phyloP scores from a whole-genome alignment of 371 early-diverging fungal genomes.

The Apophysomyces elegans region DNA sequence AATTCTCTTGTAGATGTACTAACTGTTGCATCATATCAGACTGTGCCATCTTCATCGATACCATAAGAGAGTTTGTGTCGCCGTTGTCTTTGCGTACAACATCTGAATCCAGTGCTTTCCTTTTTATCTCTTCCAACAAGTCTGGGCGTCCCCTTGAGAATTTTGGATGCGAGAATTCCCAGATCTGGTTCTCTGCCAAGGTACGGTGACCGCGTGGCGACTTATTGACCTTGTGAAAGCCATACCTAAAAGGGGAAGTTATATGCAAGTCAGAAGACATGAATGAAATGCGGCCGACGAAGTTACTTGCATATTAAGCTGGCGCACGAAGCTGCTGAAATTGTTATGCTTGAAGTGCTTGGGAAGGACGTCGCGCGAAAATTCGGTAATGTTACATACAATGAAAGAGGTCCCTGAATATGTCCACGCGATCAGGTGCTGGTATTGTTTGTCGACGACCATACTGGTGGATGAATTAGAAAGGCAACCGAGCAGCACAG shows the following conservation, averaged over 20 bases:
- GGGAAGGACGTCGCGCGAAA: slow-evolving; percentile 82
- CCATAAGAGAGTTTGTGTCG: slow-evolving; percentile 75
- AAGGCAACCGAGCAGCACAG: slow-evolving; percentile 4
- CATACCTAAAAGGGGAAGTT: slow-evolving; percentile 52
- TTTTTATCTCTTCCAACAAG: slow-evolving; percentile 57
- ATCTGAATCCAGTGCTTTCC: slow-evolving; percentile 79
- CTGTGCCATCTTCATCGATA: slow-evolving; percentile 76
- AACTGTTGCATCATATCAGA: slow-evolving; percentile 70
- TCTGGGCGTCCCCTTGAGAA: slow-evolving; percentile 61
- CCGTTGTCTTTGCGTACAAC: slow-evolving; percentile 69
- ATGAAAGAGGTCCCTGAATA: slow-evolving; percentile 86
- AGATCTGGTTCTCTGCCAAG: slow-evolving; percentile 73
- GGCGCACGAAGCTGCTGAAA: slow-evolving; percentile 86
- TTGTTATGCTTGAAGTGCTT: slow-evolving; percentile 87
- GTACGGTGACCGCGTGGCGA: slow-evolving; percentile 77
- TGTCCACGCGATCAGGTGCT: slow-evolving; percentile 84
- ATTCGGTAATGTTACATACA: slow-evolving; percentile 89
- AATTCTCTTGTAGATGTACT: slow-evolving; percentile 63
- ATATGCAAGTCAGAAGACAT: slow-evolving; percentile 7
- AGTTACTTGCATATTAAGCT: slow-evolving; percentile 82
- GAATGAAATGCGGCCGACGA: slow-evolving; percentile 6
- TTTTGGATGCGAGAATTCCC: slow-evolving; percentile 66
- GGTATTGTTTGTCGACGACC: slow-evolving; percentile 79
- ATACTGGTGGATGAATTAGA: slow-evolving; percentile 51
- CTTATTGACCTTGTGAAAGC: slow-evolving; percentile 74